phyloP scores from a whole-genome alignment of 1,284 basidiomycete species.

The Takashimella koratensis region DNA sequence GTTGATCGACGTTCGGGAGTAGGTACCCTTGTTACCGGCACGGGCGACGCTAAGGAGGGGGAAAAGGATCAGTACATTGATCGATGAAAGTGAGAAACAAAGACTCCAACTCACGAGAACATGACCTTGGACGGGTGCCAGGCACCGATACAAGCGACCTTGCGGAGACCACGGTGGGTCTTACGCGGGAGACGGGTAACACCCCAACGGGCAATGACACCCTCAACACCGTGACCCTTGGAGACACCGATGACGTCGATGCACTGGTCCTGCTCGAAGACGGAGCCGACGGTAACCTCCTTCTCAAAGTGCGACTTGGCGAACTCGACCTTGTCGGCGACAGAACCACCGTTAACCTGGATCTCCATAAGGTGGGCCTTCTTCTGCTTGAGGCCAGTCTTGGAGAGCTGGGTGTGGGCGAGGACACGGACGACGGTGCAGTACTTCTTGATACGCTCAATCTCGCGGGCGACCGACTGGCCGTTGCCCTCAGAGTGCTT shows the following conservation, averaged over 20 bases:
- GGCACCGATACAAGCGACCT: constrained; percentile 99
- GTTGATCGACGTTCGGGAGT: constrained; percentile 95
- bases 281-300: constrained; percentile 75
- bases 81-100: constrained; percentile 27
- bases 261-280: constrained; percentile 97
- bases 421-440: constrained; percentile 99
- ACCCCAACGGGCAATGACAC: constrained; percentile 99
- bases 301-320: constrained; percentile 96
- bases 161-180: constrained; percentile 99
- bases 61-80: no score
- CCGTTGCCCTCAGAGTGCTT: constrained; percentile 96
- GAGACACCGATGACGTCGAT: constrained; percentile 98
- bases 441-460: constrained; percentile 99
- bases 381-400: constrained; percentile 98
- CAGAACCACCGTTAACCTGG: constrained; percentile 96
- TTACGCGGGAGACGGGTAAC: constrained; percentile 96
- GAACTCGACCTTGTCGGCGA: constrained; percentile 97
- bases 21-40: constrained; percentile 99
- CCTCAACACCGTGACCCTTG: constrained; percentile 98
- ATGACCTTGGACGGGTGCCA: constrained; percentile 99
- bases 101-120: constrained; percentile 55
- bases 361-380: constrained; percentile 99
- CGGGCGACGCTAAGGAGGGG: no score
- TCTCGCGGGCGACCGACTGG: constrained; percentile 88
- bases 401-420: constrained; percentile 97